phyloP scores from a whole-genome alignment of 2,329 filamentous ascomycete species.

The Aurifilum marmelostoma region DNA sequence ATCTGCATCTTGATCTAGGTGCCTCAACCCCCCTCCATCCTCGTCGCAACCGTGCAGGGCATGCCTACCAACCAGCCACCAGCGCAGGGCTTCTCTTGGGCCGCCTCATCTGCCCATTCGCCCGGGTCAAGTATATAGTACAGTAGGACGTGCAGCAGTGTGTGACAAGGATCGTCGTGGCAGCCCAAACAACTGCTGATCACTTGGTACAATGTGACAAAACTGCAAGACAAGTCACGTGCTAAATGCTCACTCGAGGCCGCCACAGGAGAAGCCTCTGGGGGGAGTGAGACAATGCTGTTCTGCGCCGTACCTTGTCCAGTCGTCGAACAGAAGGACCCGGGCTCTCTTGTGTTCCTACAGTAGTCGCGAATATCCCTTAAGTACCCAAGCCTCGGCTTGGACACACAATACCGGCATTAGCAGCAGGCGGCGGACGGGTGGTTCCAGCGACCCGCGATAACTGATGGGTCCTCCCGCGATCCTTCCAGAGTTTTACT shows the following conservation, averaged over 20 bases:
- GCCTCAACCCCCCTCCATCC: background rate
- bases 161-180: background rate
- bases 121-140: background rate
- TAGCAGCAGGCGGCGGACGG: background rate
- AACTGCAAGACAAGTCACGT: background rate
- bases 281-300: background rate
- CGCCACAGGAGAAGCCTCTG: background rate
- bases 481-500: background rate
- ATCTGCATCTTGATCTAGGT: background rate
- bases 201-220: background rate
- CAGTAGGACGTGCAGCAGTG: background rate
- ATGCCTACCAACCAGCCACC: background rate
- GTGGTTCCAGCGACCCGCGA: background rate
- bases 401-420: background rate
- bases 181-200: background rate
- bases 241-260: background rate
- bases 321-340: background rate
- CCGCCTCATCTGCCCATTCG: background rate
- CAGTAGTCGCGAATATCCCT: background rate
- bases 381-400: background rate
- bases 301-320: background rate
- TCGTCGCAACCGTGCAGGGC: background rate
- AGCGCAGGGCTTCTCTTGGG: background rate
- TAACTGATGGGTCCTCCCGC: conserved; percentile 1
- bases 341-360: background rate